phyloP scores from a whole-genome alignment of 2,329 filamentous ascomycete species.

The Fusarium globosum region DNA sequence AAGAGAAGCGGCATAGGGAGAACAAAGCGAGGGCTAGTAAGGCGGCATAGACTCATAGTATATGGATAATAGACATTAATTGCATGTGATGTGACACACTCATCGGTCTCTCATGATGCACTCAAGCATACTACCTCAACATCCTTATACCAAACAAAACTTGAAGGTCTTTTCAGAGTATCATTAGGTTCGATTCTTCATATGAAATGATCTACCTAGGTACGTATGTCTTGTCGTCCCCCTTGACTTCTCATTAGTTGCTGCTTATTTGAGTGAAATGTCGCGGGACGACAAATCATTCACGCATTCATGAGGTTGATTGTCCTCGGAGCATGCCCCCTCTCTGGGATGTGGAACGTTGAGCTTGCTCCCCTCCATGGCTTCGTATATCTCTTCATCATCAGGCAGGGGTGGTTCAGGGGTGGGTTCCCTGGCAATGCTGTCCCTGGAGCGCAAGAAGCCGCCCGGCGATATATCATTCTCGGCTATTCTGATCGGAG shows the following conservation, averaged over 20 bases:
- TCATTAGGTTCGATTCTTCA: not conserved
- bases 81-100: constrained; percentile 4
- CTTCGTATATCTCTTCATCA: constrained; percentile 39
- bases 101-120: not conserved
- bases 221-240: not conserved
- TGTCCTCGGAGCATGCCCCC: constrained; percentile 49
- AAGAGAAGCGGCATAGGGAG: constrained; percentile 75
- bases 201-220: constrained; percentile 8
- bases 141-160: not conserved
- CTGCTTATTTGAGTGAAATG: constrained; percentile 13
- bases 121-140: not conserved
- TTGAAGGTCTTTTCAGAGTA: not conserved
- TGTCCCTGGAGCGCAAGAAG: constrained; percentile 36
- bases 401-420: constrained; percentile 34
- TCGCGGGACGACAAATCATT: constrained; percentile 38
- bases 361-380: constrained; percentile 38
- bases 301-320: constrained; percentile 47
- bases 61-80: constrained; percentile 10
- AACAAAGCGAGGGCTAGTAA: constrained; percentile 66
- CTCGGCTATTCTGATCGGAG: not conserved
- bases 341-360: constrained; percentile 14
- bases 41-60: constrained; percentile 49
- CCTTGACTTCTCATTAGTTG: not conserved
- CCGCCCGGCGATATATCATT: not conserved
- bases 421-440: constrained; percentile 29